These are phyloP conservation scores for Xylaria sp. DNA, from an alignment of 2,329 filamentous ascomycete genomes.

Conservation along the genomic window DNA sequence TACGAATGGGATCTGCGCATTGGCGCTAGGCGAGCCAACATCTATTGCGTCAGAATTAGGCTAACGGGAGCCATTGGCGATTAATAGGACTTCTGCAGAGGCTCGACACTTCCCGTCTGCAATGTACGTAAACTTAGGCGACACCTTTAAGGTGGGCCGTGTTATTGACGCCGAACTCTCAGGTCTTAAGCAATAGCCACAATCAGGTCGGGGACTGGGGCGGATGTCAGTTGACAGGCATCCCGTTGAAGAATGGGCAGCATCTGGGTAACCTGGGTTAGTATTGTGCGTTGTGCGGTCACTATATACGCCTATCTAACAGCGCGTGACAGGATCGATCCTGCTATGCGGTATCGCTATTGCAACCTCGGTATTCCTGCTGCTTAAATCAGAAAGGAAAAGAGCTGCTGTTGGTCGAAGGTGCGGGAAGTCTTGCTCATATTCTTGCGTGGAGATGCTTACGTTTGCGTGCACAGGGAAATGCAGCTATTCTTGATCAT, in stretches of 20 bases:
- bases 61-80: constrained; percentile 42
- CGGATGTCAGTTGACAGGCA: constrained; percentile 81
- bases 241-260: constrained; percentile 72
- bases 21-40: background rate
- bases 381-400: constrained; percentile 87
- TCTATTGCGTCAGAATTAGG: constrained; percentile 1
- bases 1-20: constrained; percentile 51
- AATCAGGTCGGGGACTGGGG: constrained; percentile 70
- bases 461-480: constrained; percentile 69
- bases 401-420: constrained; percentile 92
- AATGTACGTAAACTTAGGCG: constrained; percentile 70
- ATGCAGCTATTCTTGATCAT: constrained; percentile 94
- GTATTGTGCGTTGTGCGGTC: constrained; percentile 47
- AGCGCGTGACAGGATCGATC: constrained; percentile 76
- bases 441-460: constrained; percentile 34
- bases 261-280: constrained; percentile 85
- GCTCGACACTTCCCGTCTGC: constrained; percentile 84
- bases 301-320: constrained; percentile 39
- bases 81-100: constrained; percentile 80
- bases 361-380: constrained; percentile 69
- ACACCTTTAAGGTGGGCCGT: constrained; percentile 9
- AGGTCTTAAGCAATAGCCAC: constrained; percentile 74
- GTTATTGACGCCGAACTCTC: constrained; percentile 35
- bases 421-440: constrained; percentile 59
- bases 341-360: constrained; percentile 84